Conservation (phyloP, 1,284 basidiomycete genomes). For the Ceratobasidium sp. region DNA sequence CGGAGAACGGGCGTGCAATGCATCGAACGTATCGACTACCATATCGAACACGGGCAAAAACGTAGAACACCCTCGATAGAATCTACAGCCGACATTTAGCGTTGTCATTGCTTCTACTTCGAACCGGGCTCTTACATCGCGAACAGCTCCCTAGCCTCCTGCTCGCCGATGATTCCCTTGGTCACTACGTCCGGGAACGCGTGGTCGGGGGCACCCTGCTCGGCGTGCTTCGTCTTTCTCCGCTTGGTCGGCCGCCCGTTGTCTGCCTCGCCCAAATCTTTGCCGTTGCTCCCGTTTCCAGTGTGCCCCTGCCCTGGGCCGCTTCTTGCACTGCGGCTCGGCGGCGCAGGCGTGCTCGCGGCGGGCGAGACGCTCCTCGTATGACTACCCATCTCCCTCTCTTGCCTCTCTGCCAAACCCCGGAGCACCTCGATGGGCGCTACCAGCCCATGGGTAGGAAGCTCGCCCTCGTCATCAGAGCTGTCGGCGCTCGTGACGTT, state of each 20-base stretch:
- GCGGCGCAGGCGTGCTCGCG: conserved; percentile 63
- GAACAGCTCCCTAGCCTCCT: conserved; percentile 85
- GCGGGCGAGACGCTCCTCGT: conserved; percentile 35
- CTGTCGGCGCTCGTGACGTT: conserved; percentile 78
- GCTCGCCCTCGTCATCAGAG: conserved; percentile 77
- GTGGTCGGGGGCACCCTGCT: conserved; percentile 40
- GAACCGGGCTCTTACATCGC: conserved; percentile 67
- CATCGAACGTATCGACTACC: conserved; percentile 80
- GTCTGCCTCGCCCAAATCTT: conserved; percentile 17
- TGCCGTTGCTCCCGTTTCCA: neutral
- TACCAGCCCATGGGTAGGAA: conserved; percentile 81
- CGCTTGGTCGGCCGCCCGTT: conserved; percentile 69
- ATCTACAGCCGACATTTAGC: conserved; percentile 61
- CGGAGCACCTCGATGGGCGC: conserved; percentile 85
- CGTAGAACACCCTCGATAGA: conserved; percentile 87
- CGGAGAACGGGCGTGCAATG: conserved; percentile 80
- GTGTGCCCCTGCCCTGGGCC: neutral
- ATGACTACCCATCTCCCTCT: conserved; percentile 54
- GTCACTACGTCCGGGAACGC: conserved; percentile 69
- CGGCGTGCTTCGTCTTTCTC: conserved; percentile 68
- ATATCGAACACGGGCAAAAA: conserved; percentile 89
- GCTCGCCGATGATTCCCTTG: conserved; percentile 79
- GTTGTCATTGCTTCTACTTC: neutral
- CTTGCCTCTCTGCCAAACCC: conserved; percentile 79
- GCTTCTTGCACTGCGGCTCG: conserved; percentile 61